Evolutionary conservation across 2,329 filamentous ascomycete species (phyloP), one percentile per base, ranked within the genome.

Genomic region (Blastomyces parvus): DNA sequence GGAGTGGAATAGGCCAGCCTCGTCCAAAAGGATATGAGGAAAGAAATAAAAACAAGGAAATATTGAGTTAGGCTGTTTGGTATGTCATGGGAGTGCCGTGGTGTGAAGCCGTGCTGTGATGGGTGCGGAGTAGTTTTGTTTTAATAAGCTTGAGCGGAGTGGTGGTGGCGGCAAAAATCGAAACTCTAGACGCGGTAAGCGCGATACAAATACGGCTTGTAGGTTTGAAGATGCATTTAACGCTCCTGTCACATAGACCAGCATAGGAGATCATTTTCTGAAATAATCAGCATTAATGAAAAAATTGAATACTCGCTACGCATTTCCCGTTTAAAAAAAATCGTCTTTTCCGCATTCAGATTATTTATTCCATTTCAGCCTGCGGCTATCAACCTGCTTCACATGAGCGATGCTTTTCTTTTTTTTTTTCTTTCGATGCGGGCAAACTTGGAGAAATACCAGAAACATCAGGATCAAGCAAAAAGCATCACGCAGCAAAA

Each of bases 121-220:
- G 33, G 33, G 33, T 58, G 33, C 27, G 52, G 14, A 25, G 48
- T 11, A 11, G 55, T 14, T 57, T 52, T 5, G 55, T 14, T 40
- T 14, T 40, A 11, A 40, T 22, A 25, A 11, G n/a, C 11, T 58
- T 17, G 33, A 22, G 36, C 6, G 22, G 13, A n/a, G 36, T 3
- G 9, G 13, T 40, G 55, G n/a, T 58, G 55, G 55, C 36, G 55
- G n/a, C 36, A 25, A 22, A 48, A 30, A 3, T 14, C 30, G 22
- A 19, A 33, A 44, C 11, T 22, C 30, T 60, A 50, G 42, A 36
- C 58, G 58, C 58, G 13, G 25, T 60, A 60, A 60, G 42, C 58
- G 58, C 42, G 6, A n/a, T 0, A 11, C 62, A 55, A 27, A 36
- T 33, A 36, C 6, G 17, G 19, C 9, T 11, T 40, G 38, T 4